Evolutionary conservation across 345 rosid species (phyloP).

Genomic region (Isatis tinctoria): DNA sequence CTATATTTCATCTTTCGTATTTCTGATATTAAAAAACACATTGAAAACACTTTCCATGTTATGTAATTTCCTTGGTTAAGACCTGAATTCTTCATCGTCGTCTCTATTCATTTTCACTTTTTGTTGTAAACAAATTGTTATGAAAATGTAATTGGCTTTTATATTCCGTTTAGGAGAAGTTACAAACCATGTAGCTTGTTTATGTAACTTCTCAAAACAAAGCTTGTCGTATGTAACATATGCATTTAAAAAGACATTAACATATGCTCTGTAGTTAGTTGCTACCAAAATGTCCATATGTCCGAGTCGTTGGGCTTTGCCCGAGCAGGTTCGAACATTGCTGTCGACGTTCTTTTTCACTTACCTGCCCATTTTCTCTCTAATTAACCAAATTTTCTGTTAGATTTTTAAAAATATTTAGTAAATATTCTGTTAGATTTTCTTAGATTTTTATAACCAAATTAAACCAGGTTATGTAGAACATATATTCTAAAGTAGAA

Average conservation of each 20-base stretch:
- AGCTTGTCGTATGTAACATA: not conserved
- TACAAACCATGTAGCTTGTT: not conserved
- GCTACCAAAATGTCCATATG: constrained; percentile 53
- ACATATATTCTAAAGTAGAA: too few species aligned
- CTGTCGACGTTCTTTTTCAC: constrained; percentile 47
- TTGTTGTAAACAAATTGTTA: not conserved
- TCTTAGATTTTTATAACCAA: too few species aligned
- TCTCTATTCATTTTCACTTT: not conserved
- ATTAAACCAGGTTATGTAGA: too few species aligned
- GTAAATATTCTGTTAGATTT: too few species aligned
- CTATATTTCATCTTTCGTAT: not conserved
- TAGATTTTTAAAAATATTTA: too few species aligned
- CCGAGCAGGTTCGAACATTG: constrained; percentile 90
- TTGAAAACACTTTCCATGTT: not conserved
- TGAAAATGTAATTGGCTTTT: not conserved
- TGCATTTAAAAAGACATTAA: not conserved
- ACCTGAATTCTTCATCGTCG: not conserved
- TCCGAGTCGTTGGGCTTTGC: constrained; percentile 85
- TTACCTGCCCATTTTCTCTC: not conserved
- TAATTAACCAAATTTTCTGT: too few species aligned
- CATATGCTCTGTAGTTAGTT: not conserved
- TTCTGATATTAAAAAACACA: not conserved
- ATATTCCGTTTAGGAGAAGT: not conserved
- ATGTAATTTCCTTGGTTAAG: constrained; percentile 15
- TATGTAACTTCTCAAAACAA: not conserved